A percentile compares a stretch with the other conserved stretches of the same genome.
Evolutionary conservation across 179 eudicot genomes (phyloP).

Genomic region (Silene noctiflora): DNA sequence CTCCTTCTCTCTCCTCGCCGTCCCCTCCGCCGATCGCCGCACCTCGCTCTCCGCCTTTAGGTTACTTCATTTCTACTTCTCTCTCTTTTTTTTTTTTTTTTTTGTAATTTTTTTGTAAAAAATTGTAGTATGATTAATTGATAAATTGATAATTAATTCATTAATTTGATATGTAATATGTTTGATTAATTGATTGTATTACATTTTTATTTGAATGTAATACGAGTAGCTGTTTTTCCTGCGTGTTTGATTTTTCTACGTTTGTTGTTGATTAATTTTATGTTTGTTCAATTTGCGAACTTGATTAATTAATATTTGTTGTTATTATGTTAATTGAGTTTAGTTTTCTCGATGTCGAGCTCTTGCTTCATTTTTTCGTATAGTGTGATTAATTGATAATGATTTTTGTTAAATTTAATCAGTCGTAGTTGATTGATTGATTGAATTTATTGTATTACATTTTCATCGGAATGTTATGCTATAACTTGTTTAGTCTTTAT

Average conservation of each 20-base stretch:
- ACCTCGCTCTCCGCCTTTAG: not conserved
- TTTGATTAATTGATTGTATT: not conserved
- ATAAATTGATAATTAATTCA: too few species aligned
- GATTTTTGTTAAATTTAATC: not conserved
- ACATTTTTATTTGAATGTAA: not conserved
- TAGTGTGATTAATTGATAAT: not conserved
- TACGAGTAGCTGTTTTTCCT: not conserved
- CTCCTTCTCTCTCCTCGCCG: not conserved
- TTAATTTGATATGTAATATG: not conserved
- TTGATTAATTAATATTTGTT: too few species aligned
- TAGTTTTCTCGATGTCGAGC: too few species aligned
- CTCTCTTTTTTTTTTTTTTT: not conserved
- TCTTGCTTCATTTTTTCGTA: too few species aligned
- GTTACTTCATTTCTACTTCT: conserved; percentile 1
- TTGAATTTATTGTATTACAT: not conserved
- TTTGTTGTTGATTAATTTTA: not conserved
- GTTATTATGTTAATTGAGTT: too few species aligned
- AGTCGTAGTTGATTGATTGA: not conserved
- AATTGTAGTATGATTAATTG: not conserved
- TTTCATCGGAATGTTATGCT: not conserved
- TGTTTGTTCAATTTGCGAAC: too few species aligned
- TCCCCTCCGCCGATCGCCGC: conserved; percentile 17
- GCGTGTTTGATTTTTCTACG: not conserved
- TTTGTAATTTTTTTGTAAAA: too few species aligned
- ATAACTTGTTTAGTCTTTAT: too few species aligned